These are phyloP conservation scores for Drosera capensis DNA, from an alignment of 148 eudicot genomes.

Conservation along the genomic window DNA sequence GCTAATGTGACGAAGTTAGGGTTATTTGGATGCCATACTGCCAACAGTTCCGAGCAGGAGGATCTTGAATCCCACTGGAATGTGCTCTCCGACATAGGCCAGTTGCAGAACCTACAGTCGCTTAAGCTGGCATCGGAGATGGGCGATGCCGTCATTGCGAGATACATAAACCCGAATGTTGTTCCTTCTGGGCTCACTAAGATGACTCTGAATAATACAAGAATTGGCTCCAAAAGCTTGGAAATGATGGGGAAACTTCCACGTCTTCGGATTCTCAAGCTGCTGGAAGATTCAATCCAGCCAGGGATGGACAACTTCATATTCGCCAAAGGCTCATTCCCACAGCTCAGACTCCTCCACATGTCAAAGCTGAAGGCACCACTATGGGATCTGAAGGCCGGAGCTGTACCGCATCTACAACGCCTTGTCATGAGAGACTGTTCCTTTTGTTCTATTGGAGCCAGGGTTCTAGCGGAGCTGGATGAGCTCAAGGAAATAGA, in stretches of 20 bases:
- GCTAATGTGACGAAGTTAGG: neutral
- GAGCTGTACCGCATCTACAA: too few relatives aligned
- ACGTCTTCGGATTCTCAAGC: constrained; percentile 9
- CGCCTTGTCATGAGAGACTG: too few relatives aligned
- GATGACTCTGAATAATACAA: neutral
- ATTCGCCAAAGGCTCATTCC: too few relatives aligned
- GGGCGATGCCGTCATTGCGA: neutral
- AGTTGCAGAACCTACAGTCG: neutral
- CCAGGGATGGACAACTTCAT: too few relatives aligned
- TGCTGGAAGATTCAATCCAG: too few relatives aligned
- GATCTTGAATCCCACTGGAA: neutral
- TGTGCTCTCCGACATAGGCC: neutral
- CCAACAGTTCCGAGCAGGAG: too few relatives aligned
- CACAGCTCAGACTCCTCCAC: too few relatives aligned
- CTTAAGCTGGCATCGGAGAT: neutral
- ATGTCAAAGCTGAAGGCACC: too few relatives aligned
- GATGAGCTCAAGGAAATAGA: too few relatives aligned
- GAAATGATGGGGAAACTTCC: constrained; percentile 6
- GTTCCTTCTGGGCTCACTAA: neutral
- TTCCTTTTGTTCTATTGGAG: too few relatives aligned
- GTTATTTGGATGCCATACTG: neutral
- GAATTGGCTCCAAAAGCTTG: neutral
- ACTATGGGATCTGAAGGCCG: too few relatives aligned
- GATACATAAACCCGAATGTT: neutral
- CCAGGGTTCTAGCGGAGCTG: too few relatives aligned